phyloP scores from a whole-genome alignment of 306 rosid species.

The Glycine tomentella region DNA sequence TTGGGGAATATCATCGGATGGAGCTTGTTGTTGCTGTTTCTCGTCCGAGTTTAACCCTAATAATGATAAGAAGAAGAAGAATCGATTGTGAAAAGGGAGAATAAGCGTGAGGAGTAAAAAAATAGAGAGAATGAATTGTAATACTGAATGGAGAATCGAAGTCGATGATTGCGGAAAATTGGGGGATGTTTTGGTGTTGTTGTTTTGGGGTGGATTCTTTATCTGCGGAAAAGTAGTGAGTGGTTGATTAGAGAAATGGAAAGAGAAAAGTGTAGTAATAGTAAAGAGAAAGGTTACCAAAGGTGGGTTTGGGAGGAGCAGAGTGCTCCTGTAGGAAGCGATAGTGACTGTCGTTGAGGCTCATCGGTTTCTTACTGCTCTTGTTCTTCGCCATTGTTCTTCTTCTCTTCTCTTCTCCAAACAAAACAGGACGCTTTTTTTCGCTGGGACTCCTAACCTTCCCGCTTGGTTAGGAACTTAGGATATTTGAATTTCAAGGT shows the following conservation, averaged over 20 bases:
- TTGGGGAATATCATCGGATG: background rate
- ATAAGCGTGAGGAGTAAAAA: background rate
- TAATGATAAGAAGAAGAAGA: background rate
- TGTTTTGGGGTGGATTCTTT: background rate
- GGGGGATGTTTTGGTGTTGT: slow-evolving; percentile 46
- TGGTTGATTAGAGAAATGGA: background rate
- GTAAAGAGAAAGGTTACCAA: background rate
- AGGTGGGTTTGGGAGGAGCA: slow-evolving; percentile 66
- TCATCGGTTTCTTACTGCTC: slow-evolving; percentile 55
- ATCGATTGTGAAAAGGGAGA: slow-evolving; percentile 5
- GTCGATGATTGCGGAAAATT: slow-evolving; percentile 62
- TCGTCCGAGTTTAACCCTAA: slow-evolving; percentile 41
- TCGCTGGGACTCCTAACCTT: no score
- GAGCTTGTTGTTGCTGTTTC: slow-evolving; percentile 21
- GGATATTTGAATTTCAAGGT: no score
- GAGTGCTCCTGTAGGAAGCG: slow-evolving; percentile 85
- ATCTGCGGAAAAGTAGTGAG: slow-evolving; percentile 13
- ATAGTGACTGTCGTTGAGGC: slow-evolving; percentile 80
- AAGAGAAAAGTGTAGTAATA: background rate
- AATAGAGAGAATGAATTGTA: no score
- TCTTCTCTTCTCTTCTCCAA: background rate
- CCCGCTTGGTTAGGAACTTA: no score
- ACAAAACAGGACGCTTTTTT: no score
- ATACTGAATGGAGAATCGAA: slow-evolving; percentile 65
- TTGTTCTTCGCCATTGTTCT: slow-evolving; percentile 61